These are phyloP conservation scores for Vitis amurensis DNA, from an alignment of 164 flowering plant genomes.

Conservation along the genomic window DNA sequence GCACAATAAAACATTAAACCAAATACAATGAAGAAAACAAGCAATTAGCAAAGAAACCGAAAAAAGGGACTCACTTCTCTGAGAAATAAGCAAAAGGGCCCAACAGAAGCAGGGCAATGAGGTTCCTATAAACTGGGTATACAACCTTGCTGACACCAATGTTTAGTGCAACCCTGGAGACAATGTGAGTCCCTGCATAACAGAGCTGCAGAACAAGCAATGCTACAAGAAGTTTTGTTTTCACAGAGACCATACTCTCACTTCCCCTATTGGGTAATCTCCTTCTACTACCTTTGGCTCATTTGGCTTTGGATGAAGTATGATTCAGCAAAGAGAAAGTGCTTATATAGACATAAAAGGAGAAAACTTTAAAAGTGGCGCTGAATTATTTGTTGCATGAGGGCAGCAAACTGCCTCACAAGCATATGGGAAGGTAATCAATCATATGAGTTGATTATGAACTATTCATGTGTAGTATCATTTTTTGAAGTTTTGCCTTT, in stretches of 20 bases:
- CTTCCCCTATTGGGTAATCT: constrained; percentile 17
- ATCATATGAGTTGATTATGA: constrained; percentile 5
- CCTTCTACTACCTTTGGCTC: neutral
- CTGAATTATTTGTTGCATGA: too few species aligned
- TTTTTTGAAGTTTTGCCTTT: neutral
- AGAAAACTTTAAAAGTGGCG: too few species aligned
- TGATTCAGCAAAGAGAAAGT: too few species aligned
- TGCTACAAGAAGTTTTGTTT: constrained; percentile 54
- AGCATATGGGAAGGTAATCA: constrained; percentile 5
- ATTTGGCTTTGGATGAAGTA: neutral
- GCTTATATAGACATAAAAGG: too few species aligned
- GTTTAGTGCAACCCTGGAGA: constrained; percentile 80
- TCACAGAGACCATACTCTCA: constrained; percentile 37
- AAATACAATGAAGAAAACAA: neutral
- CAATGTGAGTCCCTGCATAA: constrained; percentile 79
- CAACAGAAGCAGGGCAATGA: constrained; percentile 59
- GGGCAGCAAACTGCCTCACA: too few species aligned
- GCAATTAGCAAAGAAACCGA: neutral
- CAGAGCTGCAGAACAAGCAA: constrained; percentile 60
- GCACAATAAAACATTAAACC: neutral
- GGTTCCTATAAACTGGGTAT: constrained; percentile 72
- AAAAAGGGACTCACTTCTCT: constrained; percentile 53
- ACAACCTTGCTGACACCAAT: constrained; percentile 82
- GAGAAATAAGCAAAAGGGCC: constrained; percentile 68
- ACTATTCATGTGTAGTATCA: too few species aligned